Evolutionary conservation across 345 rosid species (phyloP).

Genomic region (Acer yangbiense): DNA sequence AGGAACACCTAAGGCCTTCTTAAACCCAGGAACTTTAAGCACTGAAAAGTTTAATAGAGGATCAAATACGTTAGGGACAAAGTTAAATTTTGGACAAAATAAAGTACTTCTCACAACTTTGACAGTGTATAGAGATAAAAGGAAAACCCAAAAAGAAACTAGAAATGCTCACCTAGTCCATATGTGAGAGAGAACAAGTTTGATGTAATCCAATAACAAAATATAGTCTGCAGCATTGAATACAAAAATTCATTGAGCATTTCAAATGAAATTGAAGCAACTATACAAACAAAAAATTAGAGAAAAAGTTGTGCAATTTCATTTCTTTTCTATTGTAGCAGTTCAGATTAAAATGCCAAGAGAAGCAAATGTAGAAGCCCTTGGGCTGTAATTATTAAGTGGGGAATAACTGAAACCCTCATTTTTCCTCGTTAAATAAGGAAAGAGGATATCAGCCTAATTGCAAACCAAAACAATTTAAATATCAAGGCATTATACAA

Average conservation of each 20-base stretch:
- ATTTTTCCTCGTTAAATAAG: neutral
- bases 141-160: neutral
- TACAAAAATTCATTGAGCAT: neutral
- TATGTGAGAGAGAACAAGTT: slow-evolving; percentile 72
- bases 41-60: slow-evolving; percentile 37
- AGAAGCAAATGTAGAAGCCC: neutral
- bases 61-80: neutral
- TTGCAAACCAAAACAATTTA: no score
- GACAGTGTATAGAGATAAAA: neutral
- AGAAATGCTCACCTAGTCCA: slow-evolving; percentile 64
- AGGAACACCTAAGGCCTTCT: slow-evolving; percentile 67
- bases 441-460: no score
- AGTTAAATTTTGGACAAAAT: neutral
- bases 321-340: neutral
- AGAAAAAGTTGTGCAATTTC: neutral
- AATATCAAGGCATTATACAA: no score
- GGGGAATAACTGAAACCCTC: neutral
- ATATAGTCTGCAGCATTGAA: slow-evolving; percentile 66
- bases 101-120: neutral
- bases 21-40: slow-evolving; percentile 65
- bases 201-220: slow-evolving; percentile 91
- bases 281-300: neutral
- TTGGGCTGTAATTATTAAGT: neutral
- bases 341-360: neutral
- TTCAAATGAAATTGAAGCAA: neutral